A percentile compares a stretch with the other conserved stretches of the same genome.
Conservation (phyloP, 441 rosid genomes). For the Erysimum cheiri region DNA sequence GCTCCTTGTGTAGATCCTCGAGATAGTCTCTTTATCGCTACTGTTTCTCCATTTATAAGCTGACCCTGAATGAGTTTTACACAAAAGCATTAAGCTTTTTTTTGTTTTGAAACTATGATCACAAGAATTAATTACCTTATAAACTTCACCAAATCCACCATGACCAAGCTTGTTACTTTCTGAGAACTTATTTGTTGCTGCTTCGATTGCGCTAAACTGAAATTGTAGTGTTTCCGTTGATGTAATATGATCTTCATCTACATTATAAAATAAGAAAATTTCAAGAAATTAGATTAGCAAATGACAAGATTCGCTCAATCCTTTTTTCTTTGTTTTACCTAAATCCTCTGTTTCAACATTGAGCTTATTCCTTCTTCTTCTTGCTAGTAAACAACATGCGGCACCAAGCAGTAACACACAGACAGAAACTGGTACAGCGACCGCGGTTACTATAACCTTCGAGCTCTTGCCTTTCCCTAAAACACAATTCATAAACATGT, state of each 20-base stretch:
- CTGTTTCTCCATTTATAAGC: conserved; percentile 46
- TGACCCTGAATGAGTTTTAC: conserved; percentile 44
- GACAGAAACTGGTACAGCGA: conserved; percentile 35
- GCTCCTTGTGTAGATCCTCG: conserved; percentile 50
- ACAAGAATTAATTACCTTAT: conserved; percentile 45
- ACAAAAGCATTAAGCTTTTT: not conserved
- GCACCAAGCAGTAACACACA: conserved; percentile 38
- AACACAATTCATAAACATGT: conserved; percentile 13
- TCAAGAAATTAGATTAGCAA: not conserved
- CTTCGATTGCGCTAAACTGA: conserved; percentile 44
- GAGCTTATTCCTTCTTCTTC: conserved; percentile 38
- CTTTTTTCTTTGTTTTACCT: conserved; percentile 36
- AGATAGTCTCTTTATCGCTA: conserved; percentile 54
- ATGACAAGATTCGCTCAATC: conserved; percentile 14
- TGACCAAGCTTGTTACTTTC: conserved; percentile 54
- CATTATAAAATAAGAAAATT: not conserved
- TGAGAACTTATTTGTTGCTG: conserved; percentile 53
- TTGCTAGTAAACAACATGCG: conserved; percentile 37
- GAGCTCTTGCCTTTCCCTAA: conserved; percentile 37
- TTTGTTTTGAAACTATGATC: not conserved
- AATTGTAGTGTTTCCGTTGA: conserved; percentile 51
- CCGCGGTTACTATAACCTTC: conserved; percentile 11
- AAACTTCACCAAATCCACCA: conserved; percentile 70
- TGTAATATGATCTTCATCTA: conserved; percentile 46
- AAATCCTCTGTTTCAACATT: conserved; percentile 18